These are phyloP conservation scores for Monilinia vaccinii-corymbosi DNA, from an alignment of 2,329 filamentous ascomycete genomes.

Conservation along the genomic window DNA sequence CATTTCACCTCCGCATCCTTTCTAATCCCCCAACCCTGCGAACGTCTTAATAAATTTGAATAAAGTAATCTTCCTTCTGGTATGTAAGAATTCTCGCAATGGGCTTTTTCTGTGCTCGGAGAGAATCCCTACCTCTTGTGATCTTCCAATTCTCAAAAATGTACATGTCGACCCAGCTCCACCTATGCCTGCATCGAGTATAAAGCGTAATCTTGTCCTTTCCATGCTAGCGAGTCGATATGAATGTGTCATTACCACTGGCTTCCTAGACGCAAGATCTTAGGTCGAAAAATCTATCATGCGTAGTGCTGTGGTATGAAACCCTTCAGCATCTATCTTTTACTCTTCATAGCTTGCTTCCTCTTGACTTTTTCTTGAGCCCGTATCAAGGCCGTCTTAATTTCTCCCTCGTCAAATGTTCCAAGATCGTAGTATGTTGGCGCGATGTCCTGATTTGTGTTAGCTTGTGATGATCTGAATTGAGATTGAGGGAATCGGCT, in stretches of 20 bases:
- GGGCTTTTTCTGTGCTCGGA: not conserved
- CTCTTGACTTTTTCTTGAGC: conserved; percentile 52
- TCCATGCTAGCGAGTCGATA: not conserved
- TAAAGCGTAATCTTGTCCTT: not conserved
- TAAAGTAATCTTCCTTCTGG: not conserved
- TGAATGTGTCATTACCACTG: not conserved
- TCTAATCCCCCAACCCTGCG: not conserved
- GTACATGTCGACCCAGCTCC: not conserved
- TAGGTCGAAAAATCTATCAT: not conserved
- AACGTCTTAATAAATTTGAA: not conserved
- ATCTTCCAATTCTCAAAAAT: not conserved
- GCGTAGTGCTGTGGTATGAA: not conserved
- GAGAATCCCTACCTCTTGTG: not conserved
- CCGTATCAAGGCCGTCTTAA: conserved; percentile 57
- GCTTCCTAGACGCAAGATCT: not conserved
- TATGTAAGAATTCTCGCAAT: no score
- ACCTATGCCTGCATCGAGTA: not conserved
- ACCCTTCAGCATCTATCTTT: conserved; percentile 12
- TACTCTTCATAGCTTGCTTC: conserved; percentile 32
- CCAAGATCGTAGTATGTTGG: conserved; percentile 85
- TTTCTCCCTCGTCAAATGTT: conserved; percentile 76
- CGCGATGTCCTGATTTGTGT: conserved; percentile 68
- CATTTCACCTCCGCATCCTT: not conserved
- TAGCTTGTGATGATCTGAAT: conserved; percentile 26
- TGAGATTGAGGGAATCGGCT: not conserved